Evolutionary conservation across 495 filamentous ascomycete genomes (phyloP), one percentile per base, ranked within the genome.

Genomic region (Lentithecium fluviatile): DNA sequence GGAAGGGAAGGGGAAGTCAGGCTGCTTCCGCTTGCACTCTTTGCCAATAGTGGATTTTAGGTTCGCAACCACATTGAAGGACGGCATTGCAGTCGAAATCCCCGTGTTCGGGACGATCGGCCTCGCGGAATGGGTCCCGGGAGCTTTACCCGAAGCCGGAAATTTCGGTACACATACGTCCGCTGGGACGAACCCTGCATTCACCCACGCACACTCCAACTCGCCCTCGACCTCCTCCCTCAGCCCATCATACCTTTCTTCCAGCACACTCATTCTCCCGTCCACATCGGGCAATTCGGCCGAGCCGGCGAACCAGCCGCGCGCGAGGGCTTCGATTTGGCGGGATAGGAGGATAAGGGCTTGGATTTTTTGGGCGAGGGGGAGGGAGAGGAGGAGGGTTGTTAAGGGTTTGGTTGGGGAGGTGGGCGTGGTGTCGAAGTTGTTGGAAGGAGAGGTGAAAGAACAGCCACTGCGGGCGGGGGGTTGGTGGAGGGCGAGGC

Each of bases 311-410:
- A 45, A 45, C 15, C 24, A 24, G 1, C n/a, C 6, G 8, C 40
- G 48, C 8, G 47, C 47, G 0, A 60, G 37, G 13, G 6, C 19
- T 26, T 52, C 48, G 37, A 60, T 52, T 10, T 52, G 48, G 38
- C 57, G 57, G 17, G 13, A 26, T 45, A 23, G 20, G 23, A 52
- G 23, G 24, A 60, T 24, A 12, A 60, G 34, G 1, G 29, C n/a
- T 24, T 38, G 25, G n/a, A 60, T 60, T 37, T 53, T 45, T 10
- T 45, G 49, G 2, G 49, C 38, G 23, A 60, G 38, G 15, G 57
- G 37, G 7, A 46, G 37, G n/a, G 48, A 52, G 40, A 60, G 57
- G 13, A 53, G 26, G 40, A 53, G 57, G 2, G 57, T 52, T 10
- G 36, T 32, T 7, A 51, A 19, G 23, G 32, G 2, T 26, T 29